Conservation (phyloP, 345 rosid genomes). For the Salix koriyanagi region DNA sequence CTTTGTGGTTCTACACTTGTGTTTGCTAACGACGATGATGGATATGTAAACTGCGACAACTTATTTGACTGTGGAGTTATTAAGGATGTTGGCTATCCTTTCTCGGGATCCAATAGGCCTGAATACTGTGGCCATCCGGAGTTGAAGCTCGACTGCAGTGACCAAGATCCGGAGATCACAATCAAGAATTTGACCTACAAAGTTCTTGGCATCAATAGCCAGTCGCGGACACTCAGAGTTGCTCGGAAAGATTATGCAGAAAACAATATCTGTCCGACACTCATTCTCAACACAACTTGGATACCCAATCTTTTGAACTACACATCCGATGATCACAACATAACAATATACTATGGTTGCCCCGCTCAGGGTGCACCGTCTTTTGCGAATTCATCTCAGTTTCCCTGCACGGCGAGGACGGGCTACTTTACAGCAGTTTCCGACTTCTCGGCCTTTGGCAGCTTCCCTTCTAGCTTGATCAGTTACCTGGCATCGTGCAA, state of each 20-base stretch:
- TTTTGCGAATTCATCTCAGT: no score
- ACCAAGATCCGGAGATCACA: slow-evolving; percentile 11
- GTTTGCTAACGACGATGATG: background rate
- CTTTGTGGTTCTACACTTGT: background rate
- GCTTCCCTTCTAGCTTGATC: accelerated
- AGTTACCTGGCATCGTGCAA: background rate
- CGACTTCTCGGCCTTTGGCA: background rate
- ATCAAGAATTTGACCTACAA: slow-evolving; percentile 16
- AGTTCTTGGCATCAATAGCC: slow-evolving; percentile 6
- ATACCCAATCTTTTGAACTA: background rate
- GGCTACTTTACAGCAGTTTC: slow-evolving; percentile 13
- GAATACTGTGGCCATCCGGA: slow-evolving; percentile 22
- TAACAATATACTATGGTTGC: slow-evolving; percentile 29
- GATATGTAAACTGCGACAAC: slow-evolving; percentile 16
- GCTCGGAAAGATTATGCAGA: slow-evolving; percentile 24
- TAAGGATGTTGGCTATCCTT: slow-evolving; percentile 23
- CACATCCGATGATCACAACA: background rate
- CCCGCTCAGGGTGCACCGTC: background rate
- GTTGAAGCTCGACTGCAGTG: slow-evolving; percentile 20
- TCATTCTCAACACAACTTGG: background rate
- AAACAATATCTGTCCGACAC: slow-evolving; percentile 13
- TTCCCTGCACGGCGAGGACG: background rate
- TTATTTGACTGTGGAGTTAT: slow-evolving; percentile 23
- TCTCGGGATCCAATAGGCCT: slow-evolving; percentile 25
- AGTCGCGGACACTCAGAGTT: background rate